These are phyloP conservation scores for Entomortierella lignicola DNA, from an alignment of 192 early-diverging fungal species.

Conservation along the genomic window DNA sequence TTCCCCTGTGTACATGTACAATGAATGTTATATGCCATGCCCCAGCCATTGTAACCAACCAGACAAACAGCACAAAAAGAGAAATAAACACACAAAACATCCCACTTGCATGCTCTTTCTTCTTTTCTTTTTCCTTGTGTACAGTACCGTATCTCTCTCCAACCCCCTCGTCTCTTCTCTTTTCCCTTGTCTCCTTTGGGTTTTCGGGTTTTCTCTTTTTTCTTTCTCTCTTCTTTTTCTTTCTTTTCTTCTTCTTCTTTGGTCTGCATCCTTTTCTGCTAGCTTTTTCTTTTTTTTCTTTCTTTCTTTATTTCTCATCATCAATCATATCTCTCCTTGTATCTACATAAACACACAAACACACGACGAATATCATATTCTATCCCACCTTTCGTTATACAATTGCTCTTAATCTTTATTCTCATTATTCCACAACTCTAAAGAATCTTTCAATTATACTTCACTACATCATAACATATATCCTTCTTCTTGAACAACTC, in stretches of 20 bases:
- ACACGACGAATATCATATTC: too few species aligned
- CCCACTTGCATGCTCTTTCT: conserved; percentile 1
- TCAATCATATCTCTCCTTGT: background rate
- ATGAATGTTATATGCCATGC: too few species aligned
- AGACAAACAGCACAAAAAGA: background rate
- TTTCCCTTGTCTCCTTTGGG: background rate
- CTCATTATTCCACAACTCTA: too few species aligned
- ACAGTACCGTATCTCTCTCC: too few species aligned
- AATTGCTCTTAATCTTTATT: too few species aligned
- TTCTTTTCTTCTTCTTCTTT: conserved; percentile 7
- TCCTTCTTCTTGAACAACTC: too few species aligned
- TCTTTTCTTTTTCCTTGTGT: background rate
- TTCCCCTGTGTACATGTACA: too few species aligned
- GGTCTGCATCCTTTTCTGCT: background rate
- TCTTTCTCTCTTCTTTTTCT: conserved; percentile 7
- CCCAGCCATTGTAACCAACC: background rate
- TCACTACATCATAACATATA: too few species aligned
- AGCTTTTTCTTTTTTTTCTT: background rate
- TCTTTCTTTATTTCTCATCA: background rate
- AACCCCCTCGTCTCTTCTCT: too few species aligned
- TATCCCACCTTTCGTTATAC: too few species aligned
- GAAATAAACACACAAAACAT: background rate
- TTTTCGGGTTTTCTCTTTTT: background rate
- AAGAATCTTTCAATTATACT: too few species aligned
- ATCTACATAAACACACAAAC: background rate